Evolutionary conservation across 352 stramenopile genomes (phyloP), one percentile per base, ranked within the genome.

Genomic region (Saprolegnia parasitica): DNA sequence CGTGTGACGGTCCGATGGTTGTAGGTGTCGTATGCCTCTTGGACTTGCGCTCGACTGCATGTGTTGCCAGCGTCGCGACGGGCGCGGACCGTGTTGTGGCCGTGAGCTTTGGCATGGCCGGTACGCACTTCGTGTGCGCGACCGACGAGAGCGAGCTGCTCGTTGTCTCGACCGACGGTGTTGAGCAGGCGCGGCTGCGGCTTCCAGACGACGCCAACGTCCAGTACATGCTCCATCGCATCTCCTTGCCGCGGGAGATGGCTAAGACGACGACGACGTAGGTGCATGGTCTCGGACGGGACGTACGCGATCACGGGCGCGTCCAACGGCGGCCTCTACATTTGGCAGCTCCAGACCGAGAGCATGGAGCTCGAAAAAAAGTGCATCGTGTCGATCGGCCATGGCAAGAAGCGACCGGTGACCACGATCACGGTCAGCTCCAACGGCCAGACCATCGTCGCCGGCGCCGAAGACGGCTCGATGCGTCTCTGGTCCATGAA

Each of bases 241-340:
- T 35, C 29, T 39, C 32, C 0, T 56, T 5, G 66, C 13, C 23
- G 29, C 29, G 29, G 29, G 5, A 35, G 5, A 35, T 2, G 29
- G 29, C 29, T 35, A 35, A 35, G 29, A 35, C 2, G 9, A 45
- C 16, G 29, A 35, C 2, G 9, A 45, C 16, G 8, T 57, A 91
- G 84, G 21, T 88, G 83, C 50, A 88, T 93, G 42, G 83, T 88
- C 26, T 91, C 81, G 21, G 81, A 93, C 62, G 85, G 85, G 5
- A 77, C 80, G 45, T 91, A 85, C 46, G 85, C 83, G 1, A 77
- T 93, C 4, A 84, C 83, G 5, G 81, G 85, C 20, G 90, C 81
- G 6, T 86, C 81, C 0, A 78, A 79, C 32, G 85, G 83, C 20
- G 77, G 76, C 26, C 65, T 90, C 29, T 75, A 89, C 20, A 89